Conservation (phyloP, 1,284 basidiomycete genomes). For the Malassezia pachydermatis region DNA sequence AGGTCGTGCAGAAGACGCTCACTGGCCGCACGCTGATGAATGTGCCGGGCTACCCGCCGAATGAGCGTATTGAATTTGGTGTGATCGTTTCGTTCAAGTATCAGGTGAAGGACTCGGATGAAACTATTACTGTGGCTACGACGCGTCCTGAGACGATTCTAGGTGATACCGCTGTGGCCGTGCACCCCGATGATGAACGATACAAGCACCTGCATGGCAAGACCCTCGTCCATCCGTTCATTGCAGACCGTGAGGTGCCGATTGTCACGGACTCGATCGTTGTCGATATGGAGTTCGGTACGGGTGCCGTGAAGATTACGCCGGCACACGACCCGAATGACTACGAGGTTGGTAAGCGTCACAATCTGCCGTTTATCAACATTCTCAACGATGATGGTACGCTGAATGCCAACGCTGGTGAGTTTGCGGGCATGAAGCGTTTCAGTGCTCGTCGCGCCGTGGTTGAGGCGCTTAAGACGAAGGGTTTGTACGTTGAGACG, state of each 20-base stretch:
- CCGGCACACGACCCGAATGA: constrained; percentile 98
- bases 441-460: constrained; percentile 85
- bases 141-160: constrained; percentile 99
- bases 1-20: constrained; percentile 92
- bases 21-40: constrained; percentile 74
- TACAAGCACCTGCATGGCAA: constrained; percentile 95
- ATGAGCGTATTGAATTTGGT: constrained; percentile 95
- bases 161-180: constrained; percentile 92
- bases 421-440: constrained; percentile 65
- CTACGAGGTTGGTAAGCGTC: constrained; percentile 83
- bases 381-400: constrained; percentile 96
- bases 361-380: constrained; percentile 86
- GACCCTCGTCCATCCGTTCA: constrained; percentile 81
- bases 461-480: constrained; percentile 72
- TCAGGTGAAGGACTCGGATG: constrained; percentile 73
- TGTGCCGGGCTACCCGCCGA: constrained; percentile 85
- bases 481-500: constrained; percentile 76
- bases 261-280: constrained; percentile 75
- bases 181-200: constrained; percentile 85
- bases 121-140: constrained; percentile 85
- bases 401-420: constrained; percentile 79
- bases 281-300: constrained; percentile 94
- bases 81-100: constrained; percentile 93
- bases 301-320: constrained; percentile 98
- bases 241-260: constrained; percentile 67